A percentile compares a stretch with the other conserved stretches of the same genome.
Evolutionary conservation across 805 yeast genomes (phyloP).

Genomic region (Candida loeiensis): DNA sequence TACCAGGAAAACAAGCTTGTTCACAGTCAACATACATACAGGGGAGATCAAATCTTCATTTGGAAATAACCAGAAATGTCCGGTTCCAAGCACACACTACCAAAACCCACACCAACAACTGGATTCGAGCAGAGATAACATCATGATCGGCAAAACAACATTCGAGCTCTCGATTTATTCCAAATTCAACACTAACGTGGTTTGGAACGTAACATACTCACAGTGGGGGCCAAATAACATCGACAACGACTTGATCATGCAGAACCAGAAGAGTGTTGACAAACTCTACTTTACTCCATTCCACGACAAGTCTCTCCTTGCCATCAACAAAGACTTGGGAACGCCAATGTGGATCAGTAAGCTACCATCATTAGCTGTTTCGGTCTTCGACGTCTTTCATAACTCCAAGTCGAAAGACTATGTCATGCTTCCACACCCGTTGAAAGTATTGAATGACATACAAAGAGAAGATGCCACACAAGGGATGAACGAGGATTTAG

Average conservation of each 20-base stretch:
- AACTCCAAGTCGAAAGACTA: constrained; percentile 27
- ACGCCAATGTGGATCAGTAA: constrained; percentile 77
- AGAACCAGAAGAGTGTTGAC: constrained; percentile 57
- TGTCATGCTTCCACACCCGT: constrained; percentile 68
- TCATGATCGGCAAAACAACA: constrained; percentile 67
- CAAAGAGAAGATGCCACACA: constrained; percentile 19
- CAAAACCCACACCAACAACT: constrained; percentile 13
- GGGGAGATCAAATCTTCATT: constrained; percentile 72
- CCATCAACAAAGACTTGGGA: constrained; percentile 64
- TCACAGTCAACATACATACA: constrained; percentile 64
- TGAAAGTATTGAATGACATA: constrained; percentile 38
- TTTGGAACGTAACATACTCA: constrained; percentile 84
- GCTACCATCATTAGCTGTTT: constrained; percentile 67
- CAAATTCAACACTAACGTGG: constrained; percentile 48
- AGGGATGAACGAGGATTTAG: constrained; percentile 28
- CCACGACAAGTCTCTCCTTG: constrained; percentile 74
- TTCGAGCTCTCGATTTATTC: constrained; percentile 78
- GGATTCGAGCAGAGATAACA: constrained; percentile 23
- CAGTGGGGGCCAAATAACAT: constrained; percentile 91
- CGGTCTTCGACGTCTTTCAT: constrained; percentile 71
- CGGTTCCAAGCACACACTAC: constrained; percentile 30
- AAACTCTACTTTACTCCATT: constrained; percentile 78
- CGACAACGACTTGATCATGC: constrained; percentile 54
- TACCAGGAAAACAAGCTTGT: constrained; percentile 67
- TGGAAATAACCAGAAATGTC: constrained; percentile 45